These are phyloP conservation scores for Botrytis elliptica DNA, from an alignment of 2,329 filamentous ascomycete species.

Conservation along the genomic window DNA sequence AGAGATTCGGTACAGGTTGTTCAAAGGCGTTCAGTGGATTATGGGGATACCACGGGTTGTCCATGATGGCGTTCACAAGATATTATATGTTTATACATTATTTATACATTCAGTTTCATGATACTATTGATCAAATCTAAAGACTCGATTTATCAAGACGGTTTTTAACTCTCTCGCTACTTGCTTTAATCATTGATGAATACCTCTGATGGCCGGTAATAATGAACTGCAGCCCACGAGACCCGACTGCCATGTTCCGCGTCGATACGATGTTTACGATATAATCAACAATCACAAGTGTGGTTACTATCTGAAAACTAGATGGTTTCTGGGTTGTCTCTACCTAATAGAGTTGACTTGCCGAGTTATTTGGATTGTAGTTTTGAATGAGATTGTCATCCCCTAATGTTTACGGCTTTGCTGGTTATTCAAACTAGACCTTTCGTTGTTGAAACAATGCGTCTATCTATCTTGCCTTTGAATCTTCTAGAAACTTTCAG, in stretches of 20 bases:
- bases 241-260: neutral
- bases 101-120: neutral
- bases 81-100: neutral
- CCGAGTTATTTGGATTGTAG: too few species aligned
- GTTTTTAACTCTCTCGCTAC: neutral
- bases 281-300: neutral
- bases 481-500: too few species aligned
- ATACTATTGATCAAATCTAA: neutral
- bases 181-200: neutral
- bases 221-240: neutral
- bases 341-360: neutral
- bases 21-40: slow-evolving; percentile 13
- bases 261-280: neutral
- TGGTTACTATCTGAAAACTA: neutral
- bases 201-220: neutral
- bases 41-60: slow-evolving; percentile 14
- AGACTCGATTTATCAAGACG: neutral
- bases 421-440: too few species aligned
- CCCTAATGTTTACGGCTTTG: too few species aligned
- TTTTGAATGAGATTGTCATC: too few species aligned
- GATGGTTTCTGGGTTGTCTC: neutral
- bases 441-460: too few species aligned
- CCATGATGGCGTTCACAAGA: slow-evolving; percentile 6
- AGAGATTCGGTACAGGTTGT: neutral
- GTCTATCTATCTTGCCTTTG: too few species aligned